A percentile compares a stretch with the other conserved stretches of the same genome.
phyloP scores from a whole-genome alignment of 805 yeast species.

The Wickerhamomyces tratensis region DNA sequence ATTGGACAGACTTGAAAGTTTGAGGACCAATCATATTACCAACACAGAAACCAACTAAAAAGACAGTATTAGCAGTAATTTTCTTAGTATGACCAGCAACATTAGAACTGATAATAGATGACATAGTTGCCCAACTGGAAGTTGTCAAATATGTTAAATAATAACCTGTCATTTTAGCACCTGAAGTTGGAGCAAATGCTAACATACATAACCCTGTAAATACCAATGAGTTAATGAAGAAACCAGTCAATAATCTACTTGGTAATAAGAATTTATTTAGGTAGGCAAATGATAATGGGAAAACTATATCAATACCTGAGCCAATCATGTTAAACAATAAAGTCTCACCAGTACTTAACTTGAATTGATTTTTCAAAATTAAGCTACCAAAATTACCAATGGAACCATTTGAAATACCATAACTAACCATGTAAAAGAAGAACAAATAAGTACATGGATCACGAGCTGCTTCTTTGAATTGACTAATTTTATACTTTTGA shows the following conservation, averaged over 20 bases:
- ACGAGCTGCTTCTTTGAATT: conserved; percentile 29
- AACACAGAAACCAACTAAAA: conserved; percentile 54
- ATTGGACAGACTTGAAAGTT: conserved; percentile 46
- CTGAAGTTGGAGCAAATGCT: not conserved
- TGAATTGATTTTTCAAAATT: conserved; percentile 37
- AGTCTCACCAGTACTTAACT: conserved; percentile 21
- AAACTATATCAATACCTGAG: conserved; percentile 25
- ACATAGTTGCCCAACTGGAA: conserved; percentile 23
- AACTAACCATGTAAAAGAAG: conserved; percentile 21
- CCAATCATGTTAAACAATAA: conserved; percentile 33
- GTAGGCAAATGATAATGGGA: conserved; percentile 23
- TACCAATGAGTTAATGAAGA: conserved; percentile 15
- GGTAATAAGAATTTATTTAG: conserved; percentile 22
- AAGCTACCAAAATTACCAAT: conserved; percentile 35
- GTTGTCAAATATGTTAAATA: conserved; percentile 25
- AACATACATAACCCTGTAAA: not conserved
- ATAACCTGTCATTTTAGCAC: conserved; percentile 10
- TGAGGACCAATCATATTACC: conserved; percentile 75
- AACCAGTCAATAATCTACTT: conserved; percentile 37
- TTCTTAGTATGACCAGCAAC: conserved; percentile 74
- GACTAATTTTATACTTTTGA: conserved; percentile 32
- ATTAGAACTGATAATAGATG: conserved; percentile 32
- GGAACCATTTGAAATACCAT: conserved; percentile 34
- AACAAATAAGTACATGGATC: conserved; percentile 32
- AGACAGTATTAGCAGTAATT: conserved; percentile 45